Base-by-base conservation (phyloP, 2,329 filamentous ascomycete genomes). In the Ascochyta koolunga region DNA sequence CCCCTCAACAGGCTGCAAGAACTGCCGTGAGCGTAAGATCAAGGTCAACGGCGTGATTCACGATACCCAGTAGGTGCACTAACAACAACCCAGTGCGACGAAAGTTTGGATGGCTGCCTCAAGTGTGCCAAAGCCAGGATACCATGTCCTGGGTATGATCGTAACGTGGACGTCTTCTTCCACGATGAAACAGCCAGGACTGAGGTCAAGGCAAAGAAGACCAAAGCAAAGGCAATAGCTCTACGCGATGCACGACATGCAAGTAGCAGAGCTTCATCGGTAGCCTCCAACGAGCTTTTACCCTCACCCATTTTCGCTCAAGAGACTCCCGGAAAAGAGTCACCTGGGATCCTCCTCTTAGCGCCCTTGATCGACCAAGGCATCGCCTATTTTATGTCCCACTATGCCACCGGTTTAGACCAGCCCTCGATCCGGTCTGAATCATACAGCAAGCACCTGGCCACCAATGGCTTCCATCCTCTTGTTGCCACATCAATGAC, bases 21-120 rank as follows among this genome's bases (percentile, higher is more conserved):
- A 60, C 42, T 78, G 76, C 59, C 69, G 75, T n/a, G 67, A 76
- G 43, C 69, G 75, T 40, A 78, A 77, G 55, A 69, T 77, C 37
- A 76, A 75, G 64, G 75, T 77, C 43, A 50, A 69, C 56, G 15
- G 10, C 5, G 40, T 7, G 21, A 24, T 0, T 5, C 16, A 18
- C 2, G 18, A 16, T 15, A 21, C 24, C 32, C 5, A 8, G 22
- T 13, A 16, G 11, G 47, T n/a, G n/a, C n/a, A 22, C 48, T 57
- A 13, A 57, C 43, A 3, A 11, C 11, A n/a, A 15, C 1, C 3
- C 45, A 73, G 70, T 73, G 70, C 36, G 70, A 72, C 39, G 70
- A 73, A 45, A 56, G 59, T 13, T 58, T 62, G 6, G 64, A 48
- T 19, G 64, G 64, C 16, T 73, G 70, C 40, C 6, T 62, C 8